phyloP scores from a whole-genome alignment of 345 rosid genomes.

The Pistacia atlantica region DNA sequence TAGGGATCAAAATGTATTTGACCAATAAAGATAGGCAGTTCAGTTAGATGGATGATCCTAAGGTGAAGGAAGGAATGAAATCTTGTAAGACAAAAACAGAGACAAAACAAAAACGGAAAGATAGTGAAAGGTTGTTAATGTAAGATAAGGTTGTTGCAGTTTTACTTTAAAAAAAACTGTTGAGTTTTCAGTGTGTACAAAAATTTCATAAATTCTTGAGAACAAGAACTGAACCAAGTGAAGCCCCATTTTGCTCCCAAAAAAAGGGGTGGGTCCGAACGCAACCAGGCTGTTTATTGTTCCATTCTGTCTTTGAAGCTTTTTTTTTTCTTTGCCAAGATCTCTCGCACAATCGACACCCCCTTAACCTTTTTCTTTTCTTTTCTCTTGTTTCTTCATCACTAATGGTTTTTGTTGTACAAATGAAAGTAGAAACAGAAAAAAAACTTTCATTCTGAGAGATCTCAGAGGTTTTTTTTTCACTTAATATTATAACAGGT shows the following conservation, averaged over 20 bases:
- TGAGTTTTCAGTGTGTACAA: neutral
- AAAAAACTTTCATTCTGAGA: slow-evolving; percentile 11
- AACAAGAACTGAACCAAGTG: neutral
- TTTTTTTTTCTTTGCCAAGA: slow-evolving; percentile 7
- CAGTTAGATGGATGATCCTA: no score
- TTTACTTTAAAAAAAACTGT: neutral
- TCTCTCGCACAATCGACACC: slow-evolving; percentile 5
- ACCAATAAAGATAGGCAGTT: no score
- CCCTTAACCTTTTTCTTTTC: neutral
- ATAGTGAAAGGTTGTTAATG: no score
- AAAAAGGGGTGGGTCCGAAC: neutral
- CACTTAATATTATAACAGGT: slow-evolving; percentile 3
- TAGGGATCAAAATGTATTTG: no score
- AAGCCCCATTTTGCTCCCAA: slow-evolving; percentile 4
- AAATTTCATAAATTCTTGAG: neutral
- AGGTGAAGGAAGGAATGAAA: no score
- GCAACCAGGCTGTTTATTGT: slow-evolving; percentile 14
- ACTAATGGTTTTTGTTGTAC: neutral
- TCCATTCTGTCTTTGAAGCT: slow-evolving; percentile 14
- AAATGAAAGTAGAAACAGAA: neutral
- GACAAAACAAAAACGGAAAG: no score
- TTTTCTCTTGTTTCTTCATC: neutral
- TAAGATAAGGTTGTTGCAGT: no score
- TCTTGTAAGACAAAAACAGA: no score
- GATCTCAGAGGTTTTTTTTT: slow-evolving; percentile 2